Conservation (phyloP, 2,329 filamentous ascomycete genomes). For the Clarireedia sp. region DNA sequence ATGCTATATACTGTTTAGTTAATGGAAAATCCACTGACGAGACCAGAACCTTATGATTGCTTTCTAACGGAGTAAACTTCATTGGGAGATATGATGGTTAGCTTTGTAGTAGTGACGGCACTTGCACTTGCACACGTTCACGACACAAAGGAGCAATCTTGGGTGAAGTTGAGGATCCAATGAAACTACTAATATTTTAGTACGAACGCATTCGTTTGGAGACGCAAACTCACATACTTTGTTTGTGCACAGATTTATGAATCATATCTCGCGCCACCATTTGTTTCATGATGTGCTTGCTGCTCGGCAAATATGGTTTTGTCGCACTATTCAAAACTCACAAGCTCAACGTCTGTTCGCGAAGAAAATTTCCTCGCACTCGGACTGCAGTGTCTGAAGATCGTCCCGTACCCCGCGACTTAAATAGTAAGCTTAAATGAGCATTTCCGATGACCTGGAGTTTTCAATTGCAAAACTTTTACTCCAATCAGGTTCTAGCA, state of each 20-base stretch:
- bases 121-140: too few species aligned
- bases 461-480: too few species aligned
- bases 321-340: neutral
- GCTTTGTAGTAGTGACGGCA: too few species aligned
- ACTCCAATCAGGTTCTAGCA: too few species aligned
- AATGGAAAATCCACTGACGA: too few species aligned
- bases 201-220: neutral
- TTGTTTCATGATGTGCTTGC: neutral
- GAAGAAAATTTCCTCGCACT: neutral
- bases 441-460: too few species aligned
- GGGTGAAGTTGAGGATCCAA: too few species aligned
- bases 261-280: constrained; percentile 3
- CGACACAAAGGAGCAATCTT: too few species aligned
- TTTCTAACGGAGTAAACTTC: too few species aligned
- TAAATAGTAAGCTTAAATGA: neutral
- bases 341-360: neutral
- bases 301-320: neutral
- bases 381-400: neutral
- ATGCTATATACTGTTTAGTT: too few species aligned
- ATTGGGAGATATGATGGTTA: too few species aligned
- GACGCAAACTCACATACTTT: neutral
- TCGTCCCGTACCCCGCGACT: neutral
- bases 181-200: neutral
- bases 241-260: neutral
- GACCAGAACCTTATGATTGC: too few species aligned